Evolutionary conservation across 2,329 filamentous ascomycete genomes (phyloP), one percentile per base, ranked within the genome.

Genomic region (Cryphonectria carpinicola): DNA sequence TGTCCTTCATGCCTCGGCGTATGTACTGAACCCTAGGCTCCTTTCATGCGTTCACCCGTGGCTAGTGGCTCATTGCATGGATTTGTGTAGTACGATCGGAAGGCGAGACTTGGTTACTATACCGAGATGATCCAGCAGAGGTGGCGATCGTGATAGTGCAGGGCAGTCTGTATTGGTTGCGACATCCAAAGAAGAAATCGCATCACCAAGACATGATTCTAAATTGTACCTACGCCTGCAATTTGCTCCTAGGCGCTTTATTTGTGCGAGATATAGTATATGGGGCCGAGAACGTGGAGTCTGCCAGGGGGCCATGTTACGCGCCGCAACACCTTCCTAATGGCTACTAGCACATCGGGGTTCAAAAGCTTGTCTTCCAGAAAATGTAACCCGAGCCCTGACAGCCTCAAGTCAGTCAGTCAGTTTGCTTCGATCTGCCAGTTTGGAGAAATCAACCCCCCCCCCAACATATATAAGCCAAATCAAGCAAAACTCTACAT

Each of bases 341-440:
- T 41, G 19, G 37, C 11, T 11, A 1, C 19, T 62, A 39, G 60
- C 35, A 62, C 11, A 8, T 62, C 60, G 37, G 60, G 54, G 11
- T 62, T 41, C 60, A 62, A 41, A 62, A 22, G 60, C 60, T 62
- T 39, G 35, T 41, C 37, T 25, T 41, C n/a, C n/a, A 35, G 35
- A 62, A 1, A 62, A 25, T 62, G 60, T 37, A 19, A 39, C 22
- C 32, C 35, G 35, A 62, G 35, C 32, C 37, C 60, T 62, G 35
- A 13, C 19, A 2, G 28, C 13, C 14, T 14, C 54, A 58, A 28
- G 17, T 58, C 54, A 58, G 54, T 0, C n/a, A n/a, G n/a, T n/a
- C n/a, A n/a, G n/a, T n/a, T 5, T 58, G 28, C 13, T 2, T 58
- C 54, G 14, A 58, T 58, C 28, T 19, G 54, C 54, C n/a, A n/a